Percentiles rank a stretch among this genome's conserved stretches.
These are phyloP conservation scores for Huiozyma sinensis DNA, from an alignment of 805 yeast genomes.

Conservation along the genomic window DNA sequence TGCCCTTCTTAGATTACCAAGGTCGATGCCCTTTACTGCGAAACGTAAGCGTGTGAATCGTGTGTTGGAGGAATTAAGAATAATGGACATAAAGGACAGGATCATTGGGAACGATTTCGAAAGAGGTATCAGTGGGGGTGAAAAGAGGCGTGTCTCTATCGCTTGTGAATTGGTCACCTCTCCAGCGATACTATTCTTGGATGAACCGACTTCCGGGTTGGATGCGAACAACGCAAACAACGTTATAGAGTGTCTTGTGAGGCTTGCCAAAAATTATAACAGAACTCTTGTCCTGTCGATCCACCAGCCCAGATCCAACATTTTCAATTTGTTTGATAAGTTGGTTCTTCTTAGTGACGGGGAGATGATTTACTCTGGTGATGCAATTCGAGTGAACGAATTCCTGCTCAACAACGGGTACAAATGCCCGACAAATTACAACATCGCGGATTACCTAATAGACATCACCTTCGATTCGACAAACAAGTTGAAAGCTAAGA, in stretches of 20 bases:
- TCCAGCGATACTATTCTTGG: constrained; percentile 72
- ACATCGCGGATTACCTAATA: constrained; percentile 86
- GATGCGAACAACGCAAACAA: constrained; percentile 90
- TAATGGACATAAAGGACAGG: constrained; percentile 70
- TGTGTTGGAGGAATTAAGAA: constrained; percentile 76
- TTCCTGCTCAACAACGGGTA: constrained; percentile 70
- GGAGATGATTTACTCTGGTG: constrained; percentile 77
- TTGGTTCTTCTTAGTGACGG: constrained; percentile 77
- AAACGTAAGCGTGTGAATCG: constrained; percentile 76
- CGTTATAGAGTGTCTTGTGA: constrained; percentile 75
- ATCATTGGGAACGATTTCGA: constrained; percentile 81
- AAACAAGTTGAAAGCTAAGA: neutral
- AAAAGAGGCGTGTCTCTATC: constrained; percentile 80
- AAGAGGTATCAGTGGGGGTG: constrained; percentile 81
- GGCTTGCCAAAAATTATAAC: constrained; percentile 66
- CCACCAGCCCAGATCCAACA: constrained; percentile 95
- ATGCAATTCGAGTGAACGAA: constrained; percentile 60
- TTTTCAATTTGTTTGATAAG: constrained; percentile 82
- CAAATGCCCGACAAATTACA: constrained; percentile 79
- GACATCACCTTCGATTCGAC: constrained; percentile 66
- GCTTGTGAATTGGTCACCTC: constrained; percentile 89
- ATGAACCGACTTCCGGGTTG: constrained; percentile 92
- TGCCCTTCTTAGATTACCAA: constrained; percentile 80
- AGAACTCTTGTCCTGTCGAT: constrained; percentile 89
- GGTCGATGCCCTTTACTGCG: constrained; percentile 58